Base-by-base conservation (phyloP, 495 filamentous ascomycete genomes). In the Copromyces sp. region DNA sequence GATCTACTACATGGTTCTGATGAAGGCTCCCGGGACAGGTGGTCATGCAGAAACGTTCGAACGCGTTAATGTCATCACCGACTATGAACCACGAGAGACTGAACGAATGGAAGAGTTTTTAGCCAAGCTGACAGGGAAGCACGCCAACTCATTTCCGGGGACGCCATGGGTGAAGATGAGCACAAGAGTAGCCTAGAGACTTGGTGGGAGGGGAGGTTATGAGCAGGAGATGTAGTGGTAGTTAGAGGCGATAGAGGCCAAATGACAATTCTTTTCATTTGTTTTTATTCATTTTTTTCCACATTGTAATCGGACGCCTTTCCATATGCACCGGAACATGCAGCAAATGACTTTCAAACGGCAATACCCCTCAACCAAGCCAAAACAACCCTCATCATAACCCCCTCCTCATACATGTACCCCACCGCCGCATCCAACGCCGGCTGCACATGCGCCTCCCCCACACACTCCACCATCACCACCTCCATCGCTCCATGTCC, bases 381-480 rank as follows among this genome's bases (percentile, higher is more conserved):
- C 71, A 68, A 61, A 5, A 76, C 47, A 16, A 69, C 70, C 7
- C 40, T 17, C 40, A 17, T 72, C 75, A 75, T 77, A 4, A 68
- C 4, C 24, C 76, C 76, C 11, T 73, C 69, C 6, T 69, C n/a
- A 35, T 76, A n/a, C n/a, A n/a, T n/a, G n/a, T n/a, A 76, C 8
- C 72, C 68, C 24, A 77, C n/a, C 8, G 37, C 74, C 12, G 69
- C 37, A 16, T 76, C 74, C 45, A 77, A 65, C 8, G 73, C 74
- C n/a, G 68, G 42, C 61, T 76, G 76, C 5, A 77, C 76, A 40
- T 77, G 76, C 3, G 41, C 73, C 32, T 77, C 76, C 0, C 73
- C 76, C 5, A 76, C 69, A 17, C 76, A 77, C 47, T 77, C 74
- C 1, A 72, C 73, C 61, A 73, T 38, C 32, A 76, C 68, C 39